A percentile compares a stretch with the other conserved stretches of the same genome.
These are phyloP conservation scores for Scenedesmus sp. DNA, from an alignment of 163 green algal genomes.

Conservation along the genomic window DNA sequence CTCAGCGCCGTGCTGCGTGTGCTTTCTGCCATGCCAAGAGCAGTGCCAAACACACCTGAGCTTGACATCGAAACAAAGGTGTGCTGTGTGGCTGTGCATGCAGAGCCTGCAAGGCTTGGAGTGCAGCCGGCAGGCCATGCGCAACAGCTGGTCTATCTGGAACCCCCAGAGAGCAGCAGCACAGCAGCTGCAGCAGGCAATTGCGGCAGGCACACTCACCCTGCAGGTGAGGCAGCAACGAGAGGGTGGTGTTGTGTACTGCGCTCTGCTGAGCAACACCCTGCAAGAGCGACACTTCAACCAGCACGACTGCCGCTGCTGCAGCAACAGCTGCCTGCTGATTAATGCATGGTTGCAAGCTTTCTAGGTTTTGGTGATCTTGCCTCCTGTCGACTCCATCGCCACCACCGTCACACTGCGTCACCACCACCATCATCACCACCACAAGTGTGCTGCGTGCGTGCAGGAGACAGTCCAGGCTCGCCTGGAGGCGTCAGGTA, in stretches of 20 bases:
- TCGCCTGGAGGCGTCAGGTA: background rate
- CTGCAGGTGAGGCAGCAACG: constrained; percentile 50
- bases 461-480: constrained; percentile 47
- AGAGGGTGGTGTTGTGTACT: too few species aligned
- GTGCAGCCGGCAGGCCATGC: background rate
- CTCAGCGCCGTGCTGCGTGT: too few species aligned
- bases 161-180: constrained; percentile 68
- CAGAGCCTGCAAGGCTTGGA: background rate
- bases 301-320: too few species aligned
- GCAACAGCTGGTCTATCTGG: constrained; percentile 68
- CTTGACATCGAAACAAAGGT: background rate
- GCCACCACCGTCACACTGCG: background rate
- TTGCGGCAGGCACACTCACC: constrained; percentile 46
- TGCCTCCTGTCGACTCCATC: background rate
- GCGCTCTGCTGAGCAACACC: too few species aligned
- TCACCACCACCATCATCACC: background rate
- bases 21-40: too few species aligned
- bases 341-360: background rate
- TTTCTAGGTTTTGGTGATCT: too few species aligned
- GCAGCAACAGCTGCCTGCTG: background rate
- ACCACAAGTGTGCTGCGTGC: background rate
- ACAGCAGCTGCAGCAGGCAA: constrained; percentile 54
- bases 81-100: background rate
- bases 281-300: too few species aligned
- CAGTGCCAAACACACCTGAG: too few species aligned